Evolutionary conservation across 2,329 filamentous ascomycete genomes (phyloP), one percentile per base, ranked within the genome.

Genomic region (Ophiocordyceps camponoti-leonardi): DNA sequence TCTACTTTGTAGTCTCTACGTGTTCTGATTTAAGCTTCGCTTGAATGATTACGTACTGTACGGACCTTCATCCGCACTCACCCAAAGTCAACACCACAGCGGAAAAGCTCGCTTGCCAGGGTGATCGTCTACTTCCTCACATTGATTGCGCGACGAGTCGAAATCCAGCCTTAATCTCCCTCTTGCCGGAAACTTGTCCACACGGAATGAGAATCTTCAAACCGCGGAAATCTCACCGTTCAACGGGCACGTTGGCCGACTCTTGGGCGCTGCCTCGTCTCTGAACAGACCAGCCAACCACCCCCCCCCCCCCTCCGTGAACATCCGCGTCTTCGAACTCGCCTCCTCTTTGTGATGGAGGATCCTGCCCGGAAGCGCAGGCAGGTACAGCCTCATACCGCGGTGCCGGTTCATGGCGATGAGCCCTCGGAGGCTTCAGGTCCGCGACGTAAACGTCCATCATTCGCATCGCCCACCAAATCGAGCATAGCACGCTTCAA

Each of bases 401-500:
- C 33, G 10, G 33, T 18, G 4, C n/a, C 33, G 16, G 16, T 37
- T 6, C 16, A 16, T 12, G 33, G 8, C 18, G 33, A 37, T 18
- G 16, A 37, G 42, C 53, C 51, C 18, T 52, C 49, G 42, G 42
- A 18, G 31, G 51, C 49, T 16, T 53, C 49, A 37, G 47, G 45
- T 30, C 52, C 55, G 33, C 57, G 52, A 47, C 59, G 53, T 30
- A 54, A 54, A 42, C 68, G 69, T 1, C 69, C 73, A 1, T 81
- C 78, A 1, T 83, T 78, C 55, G 74, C 74, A 45, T 81, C 79
- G n/a, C 79, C 81, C 0, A 82, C 79, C 0, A 76, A 70, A 55
- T 69, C 79, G 13, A 83, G 77, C 53, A 61, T 82, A 14, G 67
- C 77, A 47, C 72, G 74, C 50, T 71, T 74, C 43, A 74, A 81